Percentiles rank a stretch among this genome's conserved stretches.
phyloP scores from a whole-genome alignment of 176 grass and related monocot species.

The Oryza officinalis region DNA sequence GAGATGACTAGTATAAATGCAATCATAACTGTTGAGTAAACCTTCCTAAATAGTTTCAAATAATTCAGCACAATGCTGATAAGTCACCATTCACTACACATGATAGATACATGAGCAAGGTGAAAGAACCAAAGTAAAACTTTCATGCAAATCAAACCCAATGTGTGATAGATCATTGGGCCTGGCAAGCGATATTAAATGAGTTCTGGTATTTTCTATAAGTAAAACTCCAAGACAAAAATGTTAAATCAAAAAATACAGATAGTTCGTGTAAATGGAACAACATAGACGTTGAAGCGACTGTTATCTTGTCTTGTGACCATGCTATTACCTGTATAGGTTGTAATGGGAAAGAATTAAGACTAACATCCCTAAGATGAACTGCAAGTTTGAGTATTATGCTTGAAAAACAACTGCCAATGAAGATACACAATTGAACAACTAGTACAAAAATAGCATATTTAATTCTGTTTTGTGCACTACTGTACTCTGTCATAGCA shows the following conservation, averaged over 20 bases:
- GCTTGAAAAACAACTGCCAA: slow-evolving; percentile 10
- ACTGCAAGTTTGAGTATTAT: not conserved
- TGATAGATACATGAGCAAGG: not conserved
- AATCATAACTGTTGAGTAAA: slow-evolving; percentile 15
- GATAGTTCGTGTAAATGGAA: not conserved
- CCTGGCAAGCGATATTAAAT: not conserved
- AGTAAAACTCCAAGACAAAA: not conserved
- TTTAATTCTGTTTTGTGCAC: not conserved
- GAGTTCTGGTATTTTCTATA: slow-evolving; percentile 1
- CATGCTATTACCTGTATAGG: not conserved
- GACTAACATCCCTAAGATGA: slow-evolving; percentile 15
- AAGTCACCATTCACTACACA: not conserved
- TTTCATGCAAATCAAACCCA: not conserved
- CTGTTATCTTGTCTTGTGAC: not conserved
- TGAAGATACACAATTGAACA: slow-evolving; percentile 7
- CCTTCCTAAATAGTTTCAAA: not conserved
- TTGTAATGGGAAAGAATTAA: not conserved
- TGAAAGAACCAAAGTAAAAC: slow-evolving; percentile 11
- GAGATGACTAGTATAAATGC: not conserved
- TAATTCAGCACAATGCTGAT: slow-evolving; percentile 2
- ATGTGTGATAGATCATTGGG: not conserved
- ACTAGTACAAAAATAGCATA: not conserved
- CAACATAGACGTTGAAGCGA: not conserved
- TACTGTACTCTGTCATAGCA: slow-evolving; percentile 4
- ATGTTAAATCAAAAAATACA: not conserved